phyloP scores from a whole-genome alignment of 345 rosid genomes.

The Arabis alpina region DNA sequence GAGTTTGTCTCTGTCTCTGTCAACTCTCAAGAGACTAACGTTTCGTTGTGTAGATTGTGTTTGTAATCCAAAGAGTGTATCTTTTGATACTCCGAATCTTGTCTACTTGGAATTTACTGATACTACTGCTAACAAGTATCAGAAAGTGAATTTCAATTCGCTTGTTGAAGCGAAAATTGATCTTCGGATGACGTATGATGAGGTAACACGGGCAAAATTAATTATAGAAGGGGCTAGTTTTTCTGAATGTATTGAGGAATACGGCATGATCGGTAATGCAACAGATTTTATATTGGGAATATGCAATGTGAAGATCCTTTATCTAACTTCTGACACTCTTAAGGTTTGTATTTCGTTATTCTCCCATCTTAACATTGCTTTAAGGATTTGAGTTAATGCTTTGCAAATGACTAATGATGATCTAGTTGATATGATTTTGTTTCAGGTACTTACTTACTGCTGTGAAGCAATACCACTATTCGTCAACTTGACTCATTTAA shows the following conservation, averaged over 20 bases:
- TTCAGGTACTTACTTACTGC: conserved; percentile 19
- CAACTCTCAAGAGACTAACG: conserved; percentile 17
- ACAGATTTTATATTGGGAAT: neutral
- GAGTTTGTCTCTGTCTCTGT: conserved; percentile 5
- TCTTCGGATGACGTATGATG: neutral
- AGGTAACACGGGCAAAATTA: too few species aligned
- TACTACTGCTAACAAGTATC: neutral
- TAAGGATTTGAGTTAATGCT: neutral
- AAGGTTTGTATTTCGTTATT: conserved; percentile 23
- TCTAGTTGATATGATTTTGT: conserved; percentile 8
- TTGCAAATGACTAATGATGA: too few species aligned
- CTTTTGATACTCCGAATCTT: conserved; percentile 7
- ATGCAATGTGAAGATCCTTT: conserved; percentile 19
- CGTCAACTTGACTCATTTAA: conserved; percentile 17
- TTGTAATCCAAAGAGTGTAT: neutral
- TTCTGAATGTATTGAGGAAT: neutral
- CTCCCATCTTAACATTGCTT: too few species aligned
- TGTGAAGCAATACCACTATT: conserved; percentile 9
- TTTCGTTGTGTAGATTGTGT: neutral
- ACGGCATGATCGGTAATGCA: too few species aligned
- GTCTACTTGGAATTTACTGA: conserved; percentile 11
- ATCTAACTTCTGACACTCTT: neutral
- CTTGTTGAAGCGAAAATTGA: conserved; percentile 25
- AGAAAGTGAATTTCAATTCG: neutral
- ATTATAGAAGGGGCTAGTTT: neutral